phyloP scores from a whole-genome alignment of 441 rosid species.

The Pelargonium fulgidum region DNA sequence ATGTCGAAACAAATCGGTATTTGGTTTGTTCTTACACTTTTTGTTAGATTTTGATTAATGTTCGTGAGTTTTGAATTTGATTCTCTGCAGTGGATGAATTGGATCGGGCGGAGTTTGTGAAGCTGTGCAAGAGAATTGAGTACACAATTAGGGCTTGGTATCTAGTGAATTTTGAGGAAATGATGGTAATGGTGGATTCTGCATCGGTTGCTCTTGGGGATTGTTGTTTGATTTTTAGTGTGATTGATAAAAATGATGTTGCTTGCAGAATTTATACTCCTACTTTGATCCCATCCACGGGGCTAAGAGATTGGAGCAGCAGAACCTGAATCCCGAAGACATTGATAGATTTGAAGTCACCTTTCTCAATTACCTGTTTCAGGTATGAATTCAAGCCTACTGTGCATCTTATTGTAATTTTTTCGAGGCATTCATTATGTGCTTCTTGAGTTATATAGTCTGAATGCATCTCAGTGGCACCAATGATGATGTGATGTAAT shows the following conservation, averaged over 20 bases:
- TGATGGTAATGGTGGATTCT: constrained; percentile 47
- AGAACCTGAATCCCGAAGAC: constrained; percentile 48
- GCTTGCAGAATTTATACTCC: constrained; percentile 68
- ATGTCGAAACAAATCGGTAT: constrained; percentile 77
- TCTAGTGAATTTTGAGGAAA: constrained; percentile 85
- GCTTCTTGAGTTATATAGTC: background rate
- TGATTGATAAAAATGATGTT: background rate
- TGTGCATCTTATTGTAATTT: background rate
- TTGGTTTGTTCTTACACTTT: background rate
- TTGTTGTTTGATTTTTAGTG: constrained; percentile 7
- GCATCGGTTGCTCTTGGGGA: too few species aligned
- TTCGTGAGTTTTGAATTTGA: background rate
- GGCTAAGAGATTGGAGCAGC: constrained; percentile 57
- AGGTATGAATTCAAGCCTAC: constrained; percentile 35
- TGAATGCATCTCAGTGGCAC: background rate
- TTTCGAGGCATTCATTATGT: background rate
- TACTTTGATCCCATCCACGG: constrained; percentile 78
- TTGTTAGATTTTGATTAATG: background rate
- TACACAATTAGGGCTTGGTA: constrained; percentile 93
- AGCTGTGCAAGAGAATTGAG: constrained; percentile 83
- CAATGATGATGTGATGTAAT: too few species aligned
- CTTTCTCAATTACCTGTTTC: constrained; percentile 56
- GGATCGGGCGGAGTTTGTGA: constrained; percentile 73
- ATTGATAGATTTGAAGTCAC: constrained; percentile 65
- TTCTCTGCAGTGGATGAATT: constrained; percentile 42